These are phyloP conservation scores for Syzygium grande DNA, from an alignment of 345 rosid species.

Conservation along the genomic window DNA sequence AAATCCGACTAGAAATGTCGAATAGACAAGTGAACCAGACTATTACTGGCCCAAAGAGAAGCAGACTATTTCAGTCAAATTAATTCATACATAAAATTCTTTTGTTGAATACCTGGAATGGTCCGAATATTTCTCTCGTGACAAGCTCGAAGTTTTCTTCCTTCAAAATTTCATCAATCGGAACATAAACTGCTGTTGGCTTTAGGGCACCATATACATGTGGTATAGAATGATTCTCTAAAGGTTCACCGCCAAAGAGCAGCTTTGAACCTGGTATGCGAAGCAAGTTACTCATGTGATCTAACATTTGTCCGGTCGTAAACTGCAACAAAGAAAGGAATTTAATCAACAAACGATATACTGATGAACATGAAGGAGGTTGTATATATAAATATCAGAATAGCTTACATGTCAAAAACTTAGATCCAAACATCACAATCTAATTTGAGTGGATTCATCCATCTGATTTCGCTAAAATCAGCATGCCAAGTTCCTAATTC, in stretches of 20 bases:
- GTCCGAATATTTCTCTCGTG: constrained; percentile 88
- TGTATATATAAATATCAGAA: background rate
- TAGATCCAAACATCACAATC: background rate
- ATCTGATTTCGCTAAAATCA: background rate
- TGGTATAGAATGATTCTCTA: constrained; percentile 85
- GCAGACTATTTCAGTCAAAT: background rate
- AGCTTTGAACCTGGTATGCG: constrained; percentile 75
- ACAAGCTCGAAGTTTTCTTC: constrained; percentile 65
- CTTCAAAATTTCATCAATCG: constrained; percentile 81
- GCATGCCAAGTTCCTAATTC: background rate
- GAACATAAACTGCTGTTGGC: constrained; percentile 85
- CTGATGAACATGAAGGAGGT: background rate
- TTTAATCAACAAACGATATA: background rate
- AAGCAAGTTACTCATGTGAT: constrained; percentile 71
- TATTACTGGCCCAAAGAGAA: background rate
- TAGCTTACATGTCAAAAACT: background rate
- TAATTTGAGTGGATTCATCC: background rate
- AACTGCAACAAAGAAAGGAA: constrained; percentile 27
- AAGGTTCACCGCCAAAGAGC: constrained; percentile 80
- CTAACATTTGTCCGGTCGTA: constrained; percentile 86
- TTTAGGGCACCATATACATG: constrained; percentile 78
- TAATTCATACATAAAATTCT: background rate
- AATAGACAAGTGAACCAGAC: background rate
- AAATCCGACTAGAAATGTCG: background rate
- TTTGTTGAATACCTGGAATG: constrained; percentile 64